phyloP scores from a whole-genome alignment of 2,329 filamentous ascomycete species.

The Sarocladium kiliense region DNA sequence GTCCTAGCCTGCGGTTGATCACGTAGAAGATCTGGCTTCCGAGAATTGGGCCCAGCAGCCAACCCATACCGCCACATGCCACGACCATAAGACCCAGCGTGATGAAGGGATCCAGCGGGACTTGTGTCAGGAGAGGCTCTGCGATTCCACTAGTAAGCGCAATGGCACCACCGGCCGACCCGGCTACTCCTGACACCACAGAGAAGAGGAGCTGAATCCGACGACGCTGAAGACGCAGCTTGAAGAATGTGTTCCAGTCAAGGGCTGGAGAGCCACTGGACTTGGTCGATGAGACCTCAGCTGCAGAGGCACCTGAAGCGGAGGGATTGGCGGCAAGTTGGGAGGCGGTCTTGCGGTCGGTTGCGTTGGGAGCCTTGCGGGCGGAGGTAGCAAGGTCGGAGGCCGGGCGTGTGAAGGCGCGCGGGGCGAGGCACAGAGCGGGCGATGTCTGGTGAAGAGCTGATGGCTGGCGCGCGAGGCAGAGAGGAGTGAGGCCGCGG shows the following conservation, averaged over 20 bases:
- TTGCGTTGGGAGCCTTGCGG: slow-evolving; percentile 12
- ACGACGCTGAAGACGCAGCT: slow-evolving; percentile 78
- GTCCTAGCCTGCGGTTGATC: slow-evolving; percentile 64
- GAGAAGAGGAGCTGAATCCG: slow-evolving; percentile 79
- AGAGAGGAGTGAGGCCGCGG: not conserved
- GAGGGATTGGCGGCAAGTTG: slow-evolving; percentile 10
- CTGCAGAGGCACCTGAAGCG: slow-evolving; percentile 19
- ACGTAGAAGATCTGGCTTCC: slow-evolving; percentile 77
- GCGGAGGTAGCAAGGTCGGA: slow-evolving; percentile 13
- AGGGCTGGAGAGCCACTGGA: slow-evolving; percentile 34
- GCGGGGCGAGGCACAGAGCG: slow-evolving; percentile 6
- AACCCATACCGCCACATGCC: slow-evolving; percentile 73
- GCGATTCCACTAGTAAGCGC: slow-evolving; percentile 66
- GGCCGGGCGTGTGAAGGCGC: slow-evolving; percentile 16
- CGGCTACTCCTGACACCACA: slow-evolving; percentile 56
- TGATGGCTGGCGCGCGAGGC: slow-evolving; percentile 2
- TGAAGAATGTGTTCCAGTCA: slow-evolving; percentile 91
- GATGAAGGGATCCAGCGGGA: slow-evolving; percentile 84
- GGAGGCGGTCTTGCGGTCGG: slow-evolving; percentile 12
- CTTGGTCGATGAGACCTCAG: slow-evolving; percentile 21
- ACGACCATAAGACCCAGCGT: slow-evolving; percentile 77
- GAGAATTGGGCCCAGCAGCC: slow-evolving; percentile 79
- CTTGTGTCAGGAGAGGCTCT: slow-evolving; percentile 63
- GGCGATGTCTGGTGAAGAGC: not conserved
- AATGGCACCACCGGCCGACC: slow-evolving; percentile 58